Evolutionary conservation across 176 grass and related monocot genomes (phyloP).

Genomic region (Oryza punctata): DNA sequence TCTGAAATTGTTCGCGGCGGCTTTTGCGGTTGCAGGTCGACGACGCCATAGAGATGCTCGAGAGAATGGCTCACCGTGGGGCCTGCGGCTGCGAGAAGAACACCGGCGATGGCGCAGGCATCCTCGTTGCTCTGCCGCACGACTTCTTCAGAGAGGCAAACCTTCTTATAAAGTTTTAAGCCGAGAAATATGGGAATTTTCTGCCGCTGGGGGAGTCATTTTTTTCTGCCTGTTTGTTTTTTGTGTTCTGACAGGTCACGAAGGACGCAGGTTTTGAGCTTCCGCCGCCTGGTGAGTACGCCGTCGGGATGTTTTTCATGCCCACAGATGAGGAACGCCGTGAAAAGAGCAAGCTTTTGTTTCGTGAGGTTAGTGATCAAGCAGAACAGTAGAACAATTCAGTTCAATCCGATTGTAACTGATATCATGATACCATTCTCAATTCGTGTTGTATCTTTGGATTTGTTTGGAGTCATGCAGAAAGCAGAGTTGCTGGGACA

Average conservation of each 20-base stretch:
- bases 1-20: background rate
- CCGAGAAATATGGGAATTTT: background rate
- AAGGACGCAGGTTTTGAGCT: conserved; percentile 53
- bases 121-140: conserved; percentile 53
- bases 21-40: conserved; percentile 26
- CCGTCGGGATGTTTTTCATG: conserved; percentile 67
- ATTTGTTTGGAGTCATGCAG: conserved; percentile 23
- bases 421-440: conserved; percentile 7
- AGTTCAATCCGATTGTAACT: background rate
- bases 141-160: conserved; percentile 51
- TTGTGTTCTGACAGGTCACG: conserved; percentile 32
- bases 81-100: conserved; percentile 67
- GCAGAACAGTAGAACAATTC: background rate
- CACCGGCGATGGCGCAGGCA: conserved; percentile 64
- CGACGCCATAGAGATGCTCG: conserved; percentile 64
- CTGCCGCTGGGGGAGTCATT: background rate
- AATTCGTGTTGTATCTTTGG: background rate
- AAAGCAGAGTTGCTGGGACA: conserved; percentile 48
- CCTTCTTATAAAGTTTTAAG: background rate
- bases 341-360: conserved; percentile 51
- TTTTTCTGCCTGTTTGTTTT: background rate
- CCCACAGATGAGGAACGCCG: conserved; percentile 45
- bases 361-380: conserved; percentile 43
- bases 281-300: conserved; percentile 54
- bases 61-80: conserved; percentile 62